Percentiles rank a stretch among this genome's conserved stretches.
These are phyloP conservation scores for Symbiodinium pilosum DNA, from an alignment of 73 alveolate species.

Conservation along the genomic window DNA sequence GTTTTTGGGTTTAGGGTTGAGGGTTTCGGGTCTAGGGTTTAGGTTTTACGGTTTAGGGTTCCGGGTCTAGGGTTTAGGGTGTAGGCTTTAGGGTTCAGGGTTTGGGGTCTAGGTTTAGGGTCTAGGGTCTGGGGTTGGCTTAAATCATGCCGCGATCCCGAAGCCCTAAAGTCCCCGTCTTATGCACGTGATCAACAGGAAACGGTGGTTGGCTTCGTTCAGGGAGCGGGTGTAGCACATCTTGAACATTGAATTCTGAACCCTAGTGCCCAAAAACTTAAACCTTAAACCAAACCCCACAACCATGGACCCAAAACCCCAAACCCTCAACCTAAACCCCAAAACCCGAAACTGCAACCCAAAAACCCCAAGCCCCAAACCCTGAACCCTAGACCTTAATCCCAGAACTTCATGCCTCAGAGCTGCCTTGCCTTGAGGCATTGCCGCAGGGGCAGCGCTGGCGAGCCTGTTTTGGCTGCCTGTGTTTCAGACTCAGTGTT, in stretches of 20 bases:
- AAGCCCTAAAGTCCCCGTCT: neutral
- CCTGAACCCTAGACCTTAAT: neutral
- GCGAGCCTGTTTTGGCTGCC: slow-evolving; percentile 77
- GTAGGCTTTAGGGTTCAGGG: neutral
- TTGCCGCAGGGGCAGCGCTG: slow-evolving; percentile 22
- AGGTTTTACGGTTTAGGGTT: neutral
- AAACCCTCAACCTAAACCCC: no score
- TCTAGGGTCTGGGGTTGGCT: no score
- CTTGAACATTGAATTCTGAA: neutral
- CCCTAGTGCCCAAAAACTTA: neutral
- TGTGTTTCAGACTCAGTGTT: neutral
- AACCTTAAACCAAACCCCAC: no score
- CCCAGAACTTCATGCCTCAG: neutral
- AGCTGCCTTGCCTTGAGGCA: neutral
- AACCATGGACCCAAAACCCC: no score
- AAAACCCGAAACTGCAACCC: no score
- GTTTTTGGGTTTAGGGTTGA: no score
- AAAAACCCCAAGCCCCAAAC: neutral
- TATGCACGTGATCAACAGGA: neutral
- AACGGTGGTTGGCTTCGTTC: neutral
- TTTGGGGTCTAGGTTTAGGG: no score
- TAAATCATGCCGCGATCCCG: neutral
- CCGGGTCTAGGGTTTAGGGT: neutral
- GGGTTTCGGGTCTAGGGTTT: neutral
- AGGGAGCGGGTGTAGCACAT: neutral